Conservation (phyloP, 176 grass and related monocot species). For the Avena atlantica region DNA sequence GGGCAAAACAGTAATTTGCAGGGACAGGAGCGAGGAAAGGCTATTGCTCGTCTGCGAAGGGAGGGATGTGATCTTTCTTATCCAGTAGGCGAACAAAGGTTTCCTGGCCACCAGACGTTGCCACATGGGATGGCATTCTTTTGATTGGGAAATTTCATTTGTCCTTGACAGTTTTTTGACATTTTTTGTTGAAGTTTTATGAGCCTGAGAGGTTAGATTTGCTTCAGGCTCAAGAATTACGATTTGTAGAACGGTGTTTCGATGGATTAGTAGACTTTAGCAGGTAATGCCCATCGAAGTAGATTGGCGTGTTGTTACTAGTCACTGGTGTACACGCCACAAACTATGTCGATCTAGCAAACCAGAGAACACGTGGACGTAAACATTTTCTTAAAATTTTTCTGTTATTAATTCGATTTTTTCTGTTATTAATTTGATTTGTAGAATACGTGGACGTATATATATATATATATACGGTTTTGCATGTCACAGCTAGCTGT, state of each 20-base stretch:
- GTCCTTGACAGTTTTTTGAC: background rate
- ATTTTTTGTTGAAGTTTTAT: conserved; percentile 11
- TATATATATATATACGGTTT: too few species aligned
- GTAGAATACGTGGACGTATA: too few species aligned
- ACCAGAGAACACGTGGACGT: background rate
- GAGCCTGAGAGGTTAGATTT: conserved; percentile 42
- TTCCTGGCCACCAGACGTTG: conserved; percentile 35
- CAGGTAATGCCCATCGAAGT: conserved; percentile 2
- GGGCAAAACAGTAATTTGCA: conserved; percentile 51
- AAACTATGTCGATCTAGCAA: background rate
- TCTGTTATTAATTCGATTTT: background rate
- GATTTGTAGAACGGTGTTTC: background rate
- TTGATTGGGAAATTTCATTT: conserved; percentile 18
- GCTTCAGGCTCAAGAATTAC: conserved; percentile 36
- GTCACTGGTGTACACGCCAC: conserved; percentile 27
- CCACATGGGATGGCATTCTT: conserved; percentile 47
- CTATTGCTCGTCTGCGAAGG: conserved; percentile 42
- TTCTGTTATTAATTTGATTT: background rate
- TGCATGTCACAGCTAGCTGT: too few species aligned
- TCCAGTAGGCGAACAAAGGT: conserved; percentile 37
- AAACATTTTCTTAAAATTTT: background rate
- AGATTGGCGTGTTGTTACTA: conserved; percentile 27
- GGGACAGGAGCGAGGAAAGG: conserved; percentile 47
- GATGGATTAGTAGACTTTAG: conserved; percentile 39
- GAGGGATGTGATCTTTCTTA: conserved; percentile 59